A percentile compares a stretch with the other conserved stretches of the same genome.
phyloP scores from a whole-genome alignment of 129 eudicot genomes.

The Lonicera japonica region DNA sequence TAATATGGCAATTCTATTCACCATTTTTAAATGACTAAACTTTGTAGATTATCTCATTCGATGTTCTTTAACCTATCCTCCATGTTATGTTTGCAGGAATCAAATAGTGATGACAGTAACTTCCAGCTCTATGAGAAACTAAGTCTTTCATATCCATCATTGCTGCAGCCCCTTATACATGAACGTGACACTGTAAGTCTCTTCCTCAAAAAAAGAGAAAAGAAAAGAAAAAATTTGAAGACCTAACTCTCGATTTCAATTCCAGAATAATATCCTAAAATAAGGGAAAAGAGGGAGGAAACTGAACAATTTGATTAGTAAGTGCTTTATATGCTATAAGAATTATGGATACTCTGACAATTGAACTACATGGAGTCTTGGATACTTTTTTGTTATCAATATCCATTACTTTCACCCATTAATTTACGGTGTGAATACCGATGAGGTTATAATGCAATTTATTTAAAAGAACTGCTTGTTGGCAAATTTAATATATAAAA shows the following conservation, averaged over 20 bases:
- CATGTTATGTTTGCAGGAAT: conserved; percentile 39
- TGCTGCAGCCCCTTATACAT: conserved; percentile 72
- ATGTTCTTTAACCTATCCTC: too few relatives aligned
- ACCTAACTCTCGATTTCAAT: neutral
- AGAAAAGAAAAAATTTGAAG: neutral
- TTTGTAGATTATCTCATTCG: neutral
- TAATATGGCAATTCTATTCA: neutral
- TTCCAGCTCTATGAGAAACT: conserved; percentile 80
- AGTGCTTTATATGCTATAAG: too few relatives aligned
- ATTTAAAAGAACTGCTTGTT: too few relatives aligned
- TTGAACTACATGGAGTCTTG: too few relatives aligned
- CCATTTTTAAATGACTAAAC: neutral
- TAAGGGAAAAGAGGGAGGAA: too few relatives aligned
- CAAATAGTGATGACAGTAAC: conserved; percentile 39
- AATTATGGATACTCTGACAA: too few relatives aligned
- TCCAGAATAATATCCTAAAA: neutral
- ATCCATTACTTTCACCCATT: too few relatives aligned
- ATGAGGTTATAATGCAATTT: too few relatives aligned
- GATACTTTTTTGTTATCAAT: too few relatives aligned
- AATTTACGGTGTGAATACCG: too few relatives aligned
- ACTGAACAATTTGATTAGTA: too few relatives aligned
- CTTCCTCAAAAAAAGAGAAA: neutral
- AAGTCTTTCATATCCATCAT: conserved; percentile 78
- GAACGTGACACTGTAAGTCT: conserved; percentile 93
- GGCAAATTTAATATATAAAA: too few relatives aligned